Evolutionary conservation across 2,329 filamentous ascomycete genomes (phyloP), one percentile per base, ranked within the genome.

Genomic region (Raffaelea ambrosiae): DNA sequence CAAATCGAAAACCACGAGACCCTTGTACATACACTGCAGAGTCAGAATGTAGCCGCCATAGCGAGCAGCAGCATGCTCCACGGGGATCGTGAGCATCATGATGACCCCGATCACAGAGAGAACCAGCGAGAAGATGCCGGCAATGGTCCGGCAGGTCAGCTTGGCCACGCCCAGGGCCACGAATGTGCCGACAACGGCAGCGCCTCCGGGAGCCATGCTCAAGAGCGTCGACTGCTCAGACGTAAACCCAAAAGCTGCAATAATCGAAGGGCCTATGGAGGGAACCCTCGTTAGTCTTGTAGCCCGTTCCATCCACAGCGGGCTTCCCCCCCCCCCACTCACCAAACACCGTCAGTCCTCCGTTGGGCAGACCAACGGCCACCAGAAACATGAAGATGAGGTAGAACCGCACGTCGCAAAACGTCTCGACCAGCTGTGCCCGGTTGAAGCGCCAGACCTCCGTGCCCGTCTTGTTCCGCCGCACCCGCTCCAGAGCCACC

Each of bases 361-460:
- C 43, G 13, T 36, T 44, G 43, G 43, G 43, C 5, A 44, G 31
- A n/a, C 43, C 43, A 16, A 55, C 54, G 26, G 71, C 62, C 0
- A 74, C 76, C 0, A 81, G 61, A 3, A 73, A 47, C 26, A 76
- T 77, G 55, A 81, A 78, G 16, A 81, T 66, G 59, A 81, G 80
- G 54, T 74, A 73, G 56, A 50, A 47, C 3, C 48, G 48, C 1
- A 43, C 40, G 43, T 82, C 78, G 42, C 63, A 59, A 46, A 79
- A 76, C 0, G 76, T 75, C 54, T 81, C 78, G 16, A 63, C 56
- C 42, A 80, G 66, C 56, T 81, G 77, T 20, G 69, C 66, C 47
- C 66, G 69, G 55, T 79, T 79, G 48, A 79, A 58, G 53, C 64
- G 59, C 52, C 75, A 73, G 51, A 80, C 77, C 57, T 80, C 76